Evolutionary conservation across 2,329 filamentous ascomycete species (phyloP), one percentile per base, ranked within the genome.

Genomic region (Diaporthe batatas): DNA sequence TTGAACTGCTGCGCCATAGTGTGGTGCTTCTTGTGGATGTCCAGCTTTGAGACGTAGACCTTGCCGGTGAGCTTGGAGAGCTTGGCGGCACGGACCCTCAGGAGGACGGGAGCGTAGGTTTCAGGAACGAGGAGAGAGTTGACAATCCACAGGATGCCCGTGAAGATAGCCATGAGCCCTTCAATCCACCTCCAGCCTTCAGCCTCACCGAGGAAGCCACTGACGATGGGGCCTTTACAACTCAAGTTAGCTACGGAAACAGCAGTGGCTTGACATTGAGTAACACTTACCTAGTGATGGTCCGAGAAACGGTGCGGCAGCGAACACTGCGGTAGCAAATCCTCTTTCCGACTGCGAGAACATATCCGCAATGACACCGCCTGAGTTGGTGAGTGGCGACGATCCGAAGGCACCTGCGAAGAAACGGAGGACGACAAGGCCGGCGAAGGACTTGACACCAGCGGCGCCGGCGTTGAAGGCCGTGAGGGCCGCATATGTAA

Each of bases 181-280:
- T 91, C 87, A 29, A 93, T 88, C 92, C 92, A 93, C 77, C 90
- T 84, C 92, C 92, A 93, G 21, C 91, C 91, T 18, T 86, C 87
- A 2, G 86, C 84, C 79, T 91, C 86, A 12, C 90, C 89, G 1
- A 93, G 82, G 79, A 93, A 94, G 2, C 91, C 91, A 75, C 90
- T 90, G 8, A 88, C 87, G 58, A 93, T 90, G 1, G 92, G 92
- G 0, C 92, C 74, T 75, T 23, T 2, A 8, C 44, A 51, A 21
- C 36, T 5, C 3, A 23, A 5, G 21, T 74, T 29, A 74, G 73
- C 54, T 23, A 54, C 21, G 21, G 29, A 3, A 23, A 10, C 23
- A 8, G 29, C 21, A 36, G 11, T 5, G 10, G 23, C 14, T 0
- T 6, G 10, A 7, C 1, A 8, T 1, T 4, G 18, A 32, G 1